Evolutionary conservation across 805 yeast species (phyloP).

Genomic region (Myxozyma neotropica): DNA sequence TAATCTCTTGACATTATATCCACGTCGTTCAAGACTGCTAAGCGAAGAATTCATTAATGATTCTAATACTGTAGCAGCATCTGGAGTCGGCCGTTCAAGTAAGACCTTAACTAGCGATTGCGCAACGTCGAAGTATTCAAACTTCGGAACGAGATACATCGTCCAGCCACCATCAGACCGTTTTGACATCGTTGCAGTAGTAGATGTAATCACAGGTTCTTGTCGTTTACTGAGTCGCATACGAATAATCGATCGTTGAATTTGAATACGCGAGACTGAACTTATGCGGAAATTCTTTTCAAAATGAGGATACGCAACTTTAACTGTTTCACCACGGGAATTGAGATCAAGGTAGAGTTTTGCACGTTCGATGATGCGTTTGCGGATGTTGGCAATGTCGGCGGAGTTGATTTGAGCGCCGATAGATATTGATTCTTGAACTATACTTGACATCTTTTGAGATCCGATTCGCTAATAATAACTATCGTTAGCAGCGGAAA

Average conservation of each 20-base stretch:
- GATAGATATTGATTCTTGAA: constrained; percentile 37
- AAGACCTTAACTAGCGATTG: constrained; percentile 40
- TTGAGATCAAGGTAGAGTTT: constrained; percentile 37
- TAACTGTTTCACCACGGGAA: constrained; percentile 5
- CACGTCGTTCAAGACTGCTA: constrained; percentile 42
- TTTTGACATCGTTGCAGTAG: constrained; percentile 33
- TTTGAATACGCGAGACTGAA: constrained; percentile 37
- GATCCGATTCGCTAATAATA: constrained; percentile 39
- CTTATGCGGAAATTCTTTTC: constrained; percentile 34
- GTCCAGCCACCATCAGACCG: constrained; percentile 17
- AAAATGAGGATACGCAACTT: constrained; percentile 12
- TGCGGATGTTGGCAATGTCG: constrained; percentile 24
- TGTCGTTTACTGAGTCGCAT: constrained; percentile 1
- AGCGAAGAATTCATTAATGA: constrained; percentile 42
- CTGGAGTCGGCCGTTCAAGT: constrained; percentile 43
- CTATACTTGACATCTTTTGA: constrained; percentile 36
- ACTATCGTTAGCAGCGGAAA: background rate
- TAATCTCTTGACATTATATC: constrained; percentile 45
- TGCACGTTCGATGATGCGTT: constrained; percentile 41
- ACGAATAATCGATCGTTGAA: constrained; percentile 33
- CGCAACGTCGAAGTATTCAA: constrained; percentile 46
- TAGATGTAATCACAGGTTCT: constrained; percentile 31
- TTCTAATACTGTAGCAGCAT: constrained; percentile 45
- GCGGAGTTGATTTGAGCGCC: constrained; percentile 36
- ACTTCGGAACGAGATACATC: constrained; percentile 36